Conservation (phyloP, 148 eudicot species). For the Fagopyrum homotropicum region DNA sequence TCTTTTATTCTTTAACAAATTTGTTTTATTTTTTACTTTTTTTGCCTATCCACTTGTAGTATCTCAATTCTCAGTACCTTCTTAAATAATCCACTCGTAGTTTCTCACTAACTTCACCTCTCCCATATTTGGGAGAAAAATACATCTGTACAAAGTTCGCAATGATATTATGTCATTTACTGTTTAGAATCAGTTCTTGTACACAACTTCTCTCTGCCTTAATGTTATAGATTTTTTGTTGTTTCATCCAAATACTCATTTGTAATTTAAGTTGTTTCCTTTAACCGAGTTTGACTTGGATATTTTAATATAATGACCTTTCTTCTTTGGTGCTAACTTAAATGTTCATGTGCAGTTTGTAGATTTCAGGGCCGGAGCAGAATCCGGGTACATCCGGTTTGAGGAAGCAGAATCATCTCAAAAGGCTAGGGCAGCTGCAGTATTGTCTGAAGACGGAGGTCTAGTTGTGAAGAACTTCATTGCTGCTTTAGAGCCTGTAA, state of each 20-base stretch:
- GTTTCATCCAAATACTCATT: background rate
- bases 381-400: slow-evolving; percentile 59
- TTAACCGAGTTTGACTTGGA: background rate
- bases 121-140: background rate
- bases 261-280: background rate
- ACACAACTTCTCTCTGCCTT: background rate
- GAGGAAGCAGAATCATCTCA: slow-evolving; percentile 51
- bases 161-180: background rate
- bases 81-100: no score
- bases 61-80: no score
- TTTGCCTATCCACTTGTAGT: background rate
- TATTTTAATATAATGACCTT: background rate
- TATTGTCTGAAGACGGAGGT: slow-evolving; percentile 60
- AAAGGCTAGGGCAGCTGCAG: slow-evolving; percentile 69
- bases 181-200: background rate
- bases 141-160: background rate
- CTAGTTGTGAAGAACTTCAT: slow-evolving; percentile 45
- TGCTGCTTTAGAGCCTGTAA: slow-evolving; percentile 52
- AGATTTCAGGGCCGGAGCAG: slow-evolving; percentile 46
- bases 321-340: background rate
- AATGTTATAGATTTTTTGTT: background rate
- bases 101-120: background rate
- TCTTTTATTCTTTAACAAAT: background rate
- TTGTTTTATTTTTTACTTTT: background rate
- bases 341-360: slow-evolving; percentile 25